phyloP scores from a whole-genome alignment of 345 rosid genomes.

The Erysimum cheiranthoides region DNA sequence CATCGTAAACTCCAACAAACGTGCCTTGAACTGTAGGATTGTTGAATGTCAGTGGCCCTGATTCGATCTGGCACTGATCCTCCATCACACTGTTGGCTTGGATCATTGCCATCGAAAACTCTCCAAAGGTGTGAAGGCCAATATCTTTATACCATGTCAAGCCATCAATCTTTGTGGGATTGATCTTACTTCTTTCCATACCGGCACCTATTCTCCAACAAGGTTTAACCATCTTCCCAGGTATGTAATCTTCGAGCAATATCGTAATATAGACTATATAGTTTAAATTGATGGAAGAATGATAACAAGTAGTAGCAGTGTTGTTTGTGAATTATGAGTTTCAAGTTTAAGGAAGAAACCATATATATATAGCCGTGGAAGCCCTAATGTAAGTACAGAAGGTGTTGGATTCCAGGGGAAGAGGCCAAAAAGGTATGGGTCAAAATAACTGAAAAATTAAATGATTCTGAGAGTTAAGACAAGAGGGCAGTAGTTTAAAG shows the following conservation, averaged over 20 bases:
- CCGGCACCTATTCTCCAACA: constrained; percentile 64
- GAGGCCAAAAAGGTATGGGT: constrained; percentile 74
- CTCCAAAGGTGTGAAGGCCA: constrained; percentile 70
- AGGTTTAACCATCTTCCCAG: constrained; percentile 59
- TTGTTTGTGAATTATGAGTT: constrained; percentile 26
- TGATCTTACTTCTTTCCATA: constrained; percentile 45
- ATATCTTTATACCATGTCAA: constrained; percentile 74
- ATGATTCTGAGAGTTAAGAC: constrained; percentile 48
- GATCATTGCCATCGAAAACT: constrained; percentile 79
- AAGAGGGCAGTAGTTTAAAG: constrained; percentile 56
- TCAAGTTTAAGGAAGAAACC: constrained; percentile 38
- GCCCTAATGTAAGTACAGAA: constrained; percentile 33
- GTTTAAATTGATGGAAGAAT: background rate
- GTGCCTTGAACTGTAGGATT: constrained; percentile 63
- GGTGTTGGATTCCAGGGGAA: constrained; percentile 33
- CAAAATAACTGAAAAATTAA: constrained; percentile 48
- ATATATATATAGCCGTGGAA: constrained; percentile 43
- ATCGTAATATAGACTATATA: background rate
- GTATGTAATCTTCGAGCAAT: constrained; percentile 19
- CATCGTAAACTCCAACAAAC: constrained; percentile 80
- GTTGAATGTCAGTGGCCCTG: constrained; percentile 62
- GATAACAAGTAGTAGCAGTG: constrained; percentile 17
- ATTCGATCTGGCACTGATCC: constrained; percentile 90
- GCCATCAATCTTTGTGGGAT: constrained; percentile 56
- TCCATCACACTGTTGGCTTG: constrained; percentile 79